phyloP scores from a whole-genome alignment of 768 basidiomycete genomes.

The Boletus tomentosulus region DNA sequence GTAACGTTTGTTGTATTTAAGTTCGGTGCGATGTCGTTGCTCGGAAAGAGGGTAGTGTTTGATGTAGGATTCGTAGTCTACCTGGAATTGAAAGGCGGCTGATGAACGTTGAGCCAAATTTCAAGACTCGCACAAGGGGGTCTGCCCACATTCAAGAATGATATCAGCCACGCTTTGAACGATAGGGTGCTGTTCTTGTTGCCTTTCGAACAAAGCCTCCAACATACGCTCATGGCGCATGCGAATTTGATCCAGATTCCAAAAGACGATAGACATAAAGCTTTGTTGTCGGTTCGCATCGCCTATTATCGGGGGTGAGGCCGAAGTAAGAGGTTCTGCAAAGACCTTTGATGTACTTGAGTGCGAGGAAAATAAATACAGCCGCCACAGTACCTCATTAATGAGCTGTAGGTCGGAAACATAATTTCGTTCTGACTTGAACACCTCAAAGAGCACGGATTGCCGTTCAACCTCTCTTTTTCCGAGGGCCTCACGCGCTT shows the following conservation, averaged over 20 bases:
- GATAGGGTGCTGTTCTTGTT: constrained; percentile 81
- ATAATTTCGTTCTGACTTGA: constrained; percentile 88
- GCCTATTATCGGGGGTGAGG: constrained; percentile 62
- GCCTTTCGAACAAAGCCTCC: constrained; percentile 68
- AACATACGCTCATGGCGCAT: constrained; percentile 67
- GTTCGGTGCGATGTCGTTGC: constrained; percentile 73
- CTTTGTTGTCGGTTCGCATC: constrained; percentile 46
- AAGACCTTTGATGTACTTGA: constrained; percentile 51
- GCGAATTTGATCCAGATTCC: constrained; percentile 69
- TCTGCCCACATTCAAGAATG: constrained; percentile 65
- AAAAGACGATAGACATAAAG: constrained; percentile 82
- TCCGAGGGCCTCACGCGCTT: constrained; percentile 65
- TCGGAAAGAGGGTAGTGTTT: constrained; percentile 87
- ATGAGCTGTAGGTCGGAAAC: constrained; percentile 73
- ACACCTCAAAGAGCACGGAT: constrained; percentile 82
- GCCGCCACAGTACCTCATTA: constrained; percentile 48
- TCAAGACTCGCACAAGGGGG: constrained; percentile 4
- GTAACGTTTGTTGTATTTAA: constrained; percentile 65
- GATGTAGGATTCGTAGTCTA: constrained; percentile 76
- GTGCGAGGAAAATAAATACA: background rate
- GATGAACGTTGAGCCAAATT: constrained; percentile 15
- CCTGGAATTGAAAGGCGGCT: constrained; percentile 45
- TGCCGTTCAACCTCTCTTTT: constrained; percentile 81
- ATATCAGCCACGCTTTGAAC: constrained; percentile 83
- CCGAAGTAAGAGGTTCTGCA: constrained; percentile 56